Evolutionary conservation across 164 flowering plant species (phyloP).

Genomic region (Tetracentron sinense): DNA sequence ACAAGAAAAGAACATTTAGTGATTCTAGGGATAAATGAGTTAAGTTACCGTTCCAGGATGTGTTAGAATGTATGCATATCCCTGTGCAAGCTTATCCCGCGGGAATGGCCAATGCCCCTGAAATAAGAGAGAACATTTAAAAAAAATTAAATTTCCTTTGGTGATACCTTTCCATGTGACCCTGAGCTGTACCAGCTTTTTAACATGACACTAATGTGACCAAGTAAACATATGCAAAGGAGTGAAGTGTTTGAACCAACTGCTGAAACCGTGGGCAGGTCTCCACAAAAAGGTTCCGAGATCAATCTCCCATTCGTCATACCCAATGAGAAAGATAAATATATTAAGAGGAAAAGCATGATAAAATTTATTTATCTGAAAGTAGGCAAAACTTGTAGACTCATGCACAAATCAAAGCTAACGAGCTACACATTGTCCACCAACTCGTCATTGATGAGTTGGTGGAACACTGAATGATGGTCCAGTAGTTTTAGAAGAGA

Average conservation of each 20-base stretch:
- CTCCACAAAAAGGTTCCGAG: too few relatives aligned
- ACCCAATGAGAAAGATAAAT: too few relatives aligned
- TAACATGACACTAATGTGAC: background rate
- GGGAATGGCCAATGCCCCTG: constrained; percentile 77
- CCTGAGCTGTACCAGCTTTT: background rate
- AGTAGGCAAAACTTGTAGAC: too few relatives aligned
- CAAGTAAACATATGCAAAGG: background rate
- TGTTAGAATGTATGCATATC: constrained; percentile 62
- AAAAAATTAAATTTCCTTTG: constrained; percentile 4
- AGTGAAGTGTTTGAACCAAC: background rate
- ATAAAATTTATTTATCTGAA: too few relatives aligned
- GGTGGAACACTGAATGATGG: too few relatives aligned
- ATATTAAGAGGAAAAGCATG: too few relatives aligned
- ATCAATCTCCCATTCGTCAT: too few relatives aligned
- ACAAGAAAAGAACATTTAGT: background rate
- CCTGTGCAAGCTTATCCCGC: constrained; percentile 53
- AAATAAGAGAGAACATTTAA: constrained; percentile 5
- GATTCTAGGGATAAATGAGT: background rate
- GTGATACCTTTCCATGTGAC: background rate
- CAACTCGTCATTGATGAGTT: too few relatives aligned
- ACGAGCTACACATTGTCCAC: too few relatives aligned
- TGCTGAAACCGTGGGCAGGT: too few relatives aligned
- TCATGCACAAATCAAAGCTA: too few relatives aligned
- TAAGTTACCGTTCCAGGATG: constrained; percentile 60
- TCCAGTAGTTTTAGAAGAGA: too few relatives aligned